phyloP scores from a whole-genome alignment of 148 eudicot species.

The Polygonum aviculare region DNA sequence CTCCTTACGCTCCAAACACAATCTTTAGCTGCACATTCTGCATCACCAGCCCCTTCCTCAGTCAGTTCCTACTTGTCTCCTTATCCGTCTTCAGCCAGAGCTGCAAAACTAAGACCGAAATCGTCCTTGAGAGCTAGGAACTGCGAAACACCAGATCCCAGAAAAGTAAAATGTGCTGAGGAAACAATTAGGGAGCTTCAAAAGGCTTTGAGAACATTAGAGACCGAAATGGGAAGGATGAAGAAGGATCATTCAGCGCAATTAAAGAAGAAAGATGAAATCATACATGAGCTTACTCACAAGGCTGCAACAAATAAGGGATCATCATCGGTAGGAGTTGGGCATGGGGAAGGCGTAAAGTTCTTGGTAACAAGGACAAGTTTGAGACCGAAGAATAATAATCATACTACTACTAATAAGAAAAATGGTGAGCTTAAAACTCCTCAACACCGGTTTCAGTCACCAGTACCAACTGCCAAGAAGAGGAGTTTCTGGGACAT shows the following conservation, averaged over 20 bases:
- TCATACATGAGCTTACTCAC: conserved; percentile 42
- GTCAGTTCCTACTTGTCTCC: conserved; percentile 35
- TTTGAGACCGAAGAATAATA: conserved; percentile 35
- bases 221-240: conserved; percentile 54
- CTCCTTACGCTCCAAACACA: conserved; percentile 59
- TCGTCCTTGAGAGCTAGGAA: conserved; percentile 22
- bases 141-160: conserved; percentile 59
- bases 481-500: conserved; percentile 87
- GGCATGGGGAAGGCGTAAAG: conserved; percentile 27
- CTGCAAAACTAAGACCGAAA: conserved; percentile 34
- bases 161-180: conserved; percentile 35
- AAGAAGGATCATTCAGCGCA: conserved; percentile 55
- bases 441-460: conserved; percentile 45
- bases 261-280: conserved; percentile 55
- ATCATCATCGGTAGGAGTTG: conserved; percentile 11
- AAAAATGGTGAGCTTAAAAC: conserved; percentile 42
- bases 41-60: conserved; percentile 55
- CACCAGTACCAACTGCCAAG: conserved; percentile 64
- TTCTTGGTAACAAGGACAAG: conserved; percentile 44
- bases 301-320: conserved; percentile 27
- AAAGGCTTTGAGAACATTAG: conserved; percentile 44
- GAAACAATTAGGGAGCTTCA: conserved; percentile 48
- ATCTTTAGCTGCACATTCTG: conserved; percentile 46
- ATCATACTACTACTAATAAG: neutral
- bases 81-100: conserved; percentile 30